Evolutionary conservation across 768 basidiomycete genomes (phyloP).

Genomic region (Vararia minispora): DNA sequence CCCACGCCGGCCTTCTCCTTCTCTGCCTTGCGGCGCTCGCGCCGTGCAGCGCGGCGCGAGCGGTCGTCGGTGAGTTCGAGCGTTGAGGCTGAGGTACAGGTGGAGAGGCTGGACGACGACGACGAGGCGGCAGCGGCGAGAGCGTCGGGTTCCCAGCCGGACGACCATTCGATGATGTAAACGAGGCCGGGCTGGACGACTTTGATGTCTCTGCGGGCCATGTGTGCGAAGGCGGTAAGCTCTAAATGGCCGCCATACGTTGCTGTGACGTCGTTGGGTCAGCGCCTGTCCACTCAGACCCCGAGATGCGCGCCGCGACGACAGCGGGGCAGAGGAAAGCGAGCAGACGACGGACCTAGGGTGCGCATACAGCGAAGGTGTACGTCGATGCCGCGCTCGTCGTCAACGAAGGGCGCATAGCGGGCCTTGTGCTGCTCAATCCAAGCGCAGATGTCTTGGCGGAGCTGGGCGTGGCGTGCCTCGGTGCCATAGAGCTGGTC

Average conservation of each 20-base stretch:
- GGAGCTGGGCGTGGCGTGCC: slow-evolving; percentile 53
- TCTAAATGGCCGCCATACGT: slow-evolving; percentile 94
- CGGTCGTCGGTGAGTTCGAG: slow-evolving; percentile 24
- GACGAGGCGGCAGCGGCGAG: slow-evolving; percentile 13
- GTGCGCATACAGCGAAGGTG: slow-evolving; percentile 73
- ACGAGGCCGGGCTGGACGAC: slow-evolving; percentile 88
- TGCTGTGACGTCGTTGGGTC: slow-evolving; percentile 27
- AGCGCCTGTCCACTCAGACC: slow-evolving; percentile 1
- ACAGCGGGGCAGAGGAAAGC: slow-evolving; percentile 6
- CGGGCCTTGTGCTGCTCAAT: slow-evolving; percentile 55
- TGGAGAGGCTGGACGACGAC: slow-evolving; percentile 14
- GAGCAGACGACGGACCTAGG: slow-evolving; percentile 38
- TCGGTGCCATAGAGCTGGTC: slow-evolving; percentile 81
- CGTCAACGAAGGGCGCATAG: slow-evolving; percentile 84
- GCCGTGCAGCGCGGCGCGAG: slow-evolving; percentile 31
- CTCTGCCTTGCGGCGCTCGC: slow-evolving; percentile 26
- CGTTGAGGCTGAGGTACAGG: slow-evolving; percentile 18
- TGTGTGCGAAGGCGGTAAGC: slow-evolving; percentile 84
- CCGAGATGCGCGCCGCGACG: slow-evolving; percentile 7
- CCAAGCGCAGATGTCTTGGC: slow-evolving; percentile 76
- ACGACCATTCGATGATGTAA: slow-evolving; percentile 78
- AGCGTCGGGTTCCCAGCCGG: slow-evolving; percentile 36
- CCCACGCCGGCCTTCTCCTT: slow-evolving; percentile 15
- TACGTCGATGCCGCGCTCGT: slow-evolving; percentile 62
- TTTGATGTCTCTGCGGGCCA: slow-evolving; percentile 70